A percentile compares a stretch with the other conserved stretches of the same genome.
Conservation (phyloP, 768 basidiomycete genomes). For the Lentinula detonsa region DNA sequence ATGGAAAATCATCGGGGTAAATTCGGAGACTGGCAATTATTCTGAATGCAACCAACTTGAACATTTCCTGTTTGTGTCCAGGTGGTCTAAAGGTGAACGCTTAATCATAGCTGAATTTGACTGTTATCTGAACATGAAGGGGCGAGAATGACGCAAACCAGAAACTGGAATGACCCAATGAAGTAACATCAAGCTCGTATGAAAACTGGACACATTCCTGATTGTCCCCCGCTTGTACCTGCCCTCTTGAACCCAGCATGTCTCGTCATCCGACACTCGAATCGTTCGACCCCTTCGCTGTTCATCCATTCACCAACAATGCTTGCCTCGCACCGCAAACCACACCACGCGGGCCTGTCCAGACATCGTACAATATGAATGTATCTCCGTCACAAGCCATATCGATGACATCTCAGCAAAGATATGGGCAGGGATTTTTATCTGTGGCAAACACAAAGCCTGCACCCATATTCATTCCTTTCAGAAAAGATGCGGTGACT, state of each 20-base stretch:
- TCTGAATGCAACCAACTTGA: not conserved
- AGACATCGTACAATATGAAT: not conserved
- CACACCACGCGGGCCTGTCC: not conserved
- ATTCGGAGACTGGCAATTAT: not conserved
- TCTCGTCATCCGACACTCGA: slow-evolving; percentile 26
- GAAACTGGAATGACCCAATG: not conserved
- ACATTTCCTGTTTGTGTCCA: not conserved
- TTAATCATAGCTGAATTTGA: no score
- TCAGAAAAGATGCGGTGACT: slow-evolving; percentile 45
- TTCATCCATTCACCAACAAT: slow-evolving; percentile 44
- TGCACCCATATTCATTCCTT: slow-evolving; percentile 44
- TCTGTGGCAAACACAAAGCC: slow-evolving; percentile 8
- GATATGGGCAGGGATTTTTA: slow-evolving; percentile 16
- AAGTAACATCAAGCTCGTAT: not conserved
- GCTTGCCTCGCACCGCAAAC: not conserved
- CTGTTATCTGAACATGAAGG: not conserved
- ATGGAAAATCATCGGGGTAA: not conserved
- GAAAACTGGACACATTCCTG: not conserved
- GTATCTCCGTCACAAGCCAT: not conserved
- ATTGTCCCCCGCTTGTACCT: not conserved
- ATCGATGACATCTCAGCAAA: not conserved
- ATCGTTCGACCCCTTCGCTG: slow-evolving; percentile 53
- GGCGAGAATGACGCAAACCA: not conserved
- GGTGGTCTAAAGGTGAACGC: not conserved
- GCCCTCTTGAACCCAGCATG: slow-evolving; percentile 15